Base-by-base conservation (phyloP, 139 green algal species). In the Parachlorella kessleri region DNA sequence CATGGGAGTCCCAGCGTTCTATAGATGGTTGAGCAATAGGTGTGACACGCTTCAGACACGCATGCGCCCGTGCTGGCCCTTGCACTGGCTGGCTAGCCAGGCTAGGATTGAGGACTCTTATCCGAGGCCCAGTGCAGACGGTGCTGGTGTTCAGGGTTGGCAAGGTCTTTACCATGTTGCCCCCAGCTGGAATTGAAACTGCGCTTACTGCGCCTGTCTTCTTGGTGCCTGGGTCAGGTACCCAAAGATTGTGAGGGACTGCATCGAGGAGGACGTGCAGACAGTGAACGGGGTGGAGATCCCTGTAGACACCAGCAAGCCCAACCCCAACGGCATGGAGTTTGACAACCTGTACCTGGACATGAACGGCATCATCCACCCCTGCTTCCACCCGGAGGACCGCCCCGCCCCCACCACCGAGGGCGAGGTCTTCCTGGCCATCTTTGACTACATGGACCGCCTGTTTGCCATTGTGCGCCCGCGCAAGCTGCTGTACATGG, bases 301-400 rank as follows among this genome's bases (percentile, higher is more conserved):
- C 2, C 96, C 96, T 1, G 86, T 99, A 9, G 94, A 99, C 88
- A 92, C 86, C 0, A 91, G 90, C 8, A 78, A 89, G 77, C 91
- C 94, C 69, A 99, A 99, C 87, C 96, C 96, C 14, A 99, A 99
- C 84, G 94, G 94, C 8, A 70, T 96, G 66, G 97, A 99, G 84
- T 99, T 97, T 79, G 97, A 99, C 89, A 98, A 99, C 84, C 85
- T 99, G 21, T 99, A 83, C 71, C 90, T 96, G 79, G 97, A 99
- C 83, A 99, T 99, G 97, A 99, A 99, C 84, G 97, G 97, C 23
- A 99, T 99, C 90, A 99, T 99, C 72, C 97, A 99, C 82, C 97
- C 97, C 3, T 99, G 97, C 92, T 99, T 99, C 82, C 97, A 99
- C 81, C 97, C 97, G 8, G 97, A 99, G 87, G 97, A 99, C 90